Percentiles rank a stretch among this genome's conserved stretches.
These are phyloP conservation scores for Gastrodia elata DNA, from an alignment of 106 monocot genomes.

Conservation along the genomic window DNA sequence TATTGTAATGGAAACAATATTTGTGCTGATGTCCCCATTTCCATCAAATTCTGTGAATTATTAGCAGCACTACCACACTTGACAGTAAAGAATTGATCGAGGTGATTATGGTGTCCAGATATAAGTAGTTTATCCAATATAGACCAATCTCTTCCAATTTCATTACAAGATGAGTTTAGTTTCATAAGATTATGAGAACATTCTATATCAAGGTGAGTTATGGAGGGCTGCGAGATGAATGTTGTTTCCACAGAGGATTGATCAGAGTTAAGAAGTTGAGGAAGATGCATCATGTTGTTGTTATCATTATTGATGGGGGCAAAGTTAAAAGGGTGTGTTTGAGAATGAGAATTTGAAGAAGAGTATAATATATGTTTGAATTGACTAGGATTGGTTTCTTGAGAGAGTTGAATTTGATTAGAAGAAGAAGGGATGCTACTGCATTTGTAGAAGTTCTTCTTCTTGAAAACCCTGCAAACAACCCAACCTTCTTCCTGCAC, in stretches of 20 bases:
- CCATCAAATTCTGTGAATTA: slow-evolving; percentile 22
- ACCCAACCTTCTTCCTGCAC: slow-evolving; percentile 4
- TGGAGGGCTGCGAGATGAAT: slow-evolving; percentile 6
- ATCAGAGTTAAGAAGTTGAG: slow-evolving; percentile 47
- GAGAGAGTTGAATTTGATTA: background rate
- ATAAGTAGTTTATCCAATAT: slow-evolving; percentile 43
- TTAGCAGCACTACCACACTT: slow-evolving; percentile 3
- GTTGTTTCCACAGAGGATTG: background rate
- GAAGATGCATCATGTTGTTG: slow-evolving; percentile 62
- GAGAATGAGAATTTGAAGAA: background rate
- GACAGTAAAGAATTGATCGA: slow-evolving; percentile 23
- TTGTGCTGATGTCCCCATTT: slow-evolving; percentile 26
- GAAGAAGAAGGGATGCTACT: slow-evolving; percentile 4
- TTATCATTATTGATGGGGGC: background rate
- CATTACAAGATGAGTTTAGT: slow-evolving; percentile 16
- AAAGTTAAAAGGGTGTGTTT: background rate
- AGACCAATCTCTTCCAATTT: slow-evolving; percentile 34
- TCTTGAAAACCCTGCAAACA: slow-evolving; percentile 7
- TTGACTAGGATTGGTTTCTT: background rate
- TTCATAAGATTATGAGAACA: slow-evolving; percentile 49
- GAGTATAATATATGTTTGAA: background rate
- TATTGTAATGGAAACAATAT: slow-evolving; percentile 38
- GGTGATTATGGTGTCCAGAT: slow-evolving; percentile 33
- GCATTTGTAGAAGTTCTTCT: background rate
- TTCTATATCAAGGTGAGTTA: slow-evolving; percentile 27